These are phyloP conservation scores for Phanerodontia chrysosporium DNA, from an alignment of 768 basidiomycete species.

Conservation along the genomic window DNA sequence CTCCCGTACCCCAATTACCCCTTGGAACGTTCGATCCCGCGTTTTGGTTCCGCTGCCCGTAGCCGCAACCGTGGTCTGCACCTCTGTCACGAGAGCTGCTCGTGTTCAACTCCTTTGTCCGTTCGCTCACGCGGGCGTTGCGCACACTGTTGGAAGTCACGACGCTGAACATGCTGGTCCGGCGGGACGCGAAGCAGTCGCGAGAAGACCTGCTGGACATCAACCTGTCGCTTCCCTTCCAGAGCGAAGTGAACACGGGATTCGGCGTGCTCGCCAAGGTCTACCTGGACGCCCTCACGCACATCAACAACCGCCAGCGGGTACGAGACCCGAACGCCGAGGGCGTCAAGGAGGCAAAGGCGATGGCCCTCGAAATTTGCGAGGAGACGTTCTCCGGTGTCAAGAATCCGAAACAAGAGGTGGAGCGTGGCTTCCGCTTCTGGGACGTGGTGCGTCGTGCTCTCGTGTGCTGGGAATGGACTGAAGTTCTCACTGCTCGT, in stretches of 20 bases:
- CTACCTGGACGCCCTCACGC: conserved; percentile 88
- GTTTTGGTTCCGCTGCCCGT: conserved; percentile 2
- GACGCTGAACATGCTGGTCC: conserved; percentile 88
- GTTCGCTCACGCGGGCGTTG: conserved; percentile 84
- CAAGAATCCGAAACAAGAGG: conserved; percentile 80
- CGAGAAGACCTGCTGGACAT: conserved; percentile 93
- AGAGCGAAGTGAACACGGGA: conserved; percentile 94
- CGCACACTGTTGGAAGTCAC: conserved; percentile 89
- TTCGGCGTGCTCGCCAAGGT: conserved; percentile 98
- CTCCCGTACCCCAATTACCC: neutral
- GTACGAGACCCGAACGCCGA: conserved; percentile 75
- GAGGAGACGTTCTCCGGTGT: conserved; percentile 94
- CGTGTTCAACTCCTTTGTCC: conserved; percentile 97
- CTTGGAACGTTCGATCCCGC: neutral
- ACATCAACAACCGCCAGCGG: conserved; percentile 75
- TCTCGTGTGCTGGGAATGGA: neutral
- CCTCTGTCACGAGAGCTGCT: conserved; percentile 94
- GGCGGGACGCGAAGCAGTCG: conserved; percentile 78
- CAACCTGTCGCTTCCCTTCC: conserved; percentile 89
- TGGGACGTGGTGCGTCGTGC: conserved; percentile 86
- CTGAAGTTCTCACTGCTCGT: conserved; percentile 10
- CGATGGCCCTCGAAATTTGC: conserved; percentile 84
- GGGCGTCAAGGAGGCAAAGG: conserved; percentile 78
- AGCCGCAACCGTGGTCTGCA: conserved; percentile 92
- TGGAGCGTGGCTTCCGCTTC: conserved; percentile 95